phyloP scores from a whole-genome alignment of 2,329 filamentous ascomycete genomes.

The Pezicula neosporulosa region DNA sequence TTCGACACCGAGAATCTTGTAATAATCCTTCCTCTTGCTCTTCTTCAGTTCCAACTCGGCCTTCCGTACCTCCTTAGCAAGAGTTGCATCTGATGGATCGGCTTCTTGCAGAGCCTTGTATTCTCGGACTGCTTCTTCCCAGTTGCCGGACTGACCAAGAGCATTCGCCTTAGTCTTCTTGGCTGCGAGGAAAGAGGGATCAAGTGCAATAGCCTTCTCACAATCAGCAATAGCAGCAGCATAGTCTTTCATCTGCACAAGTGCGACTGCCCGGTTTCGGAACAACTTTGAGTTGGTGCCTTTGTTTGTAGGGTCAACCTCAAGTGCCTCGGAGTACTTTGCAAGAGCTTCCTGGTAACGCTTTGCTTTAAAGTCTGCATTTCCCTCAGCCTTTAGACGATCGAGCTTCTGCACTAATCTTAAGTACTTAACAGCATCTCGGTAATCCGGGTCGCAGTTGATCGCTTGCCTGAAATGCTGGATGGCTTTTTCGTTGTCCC shows the following conservation, averaged over 20 bases:
- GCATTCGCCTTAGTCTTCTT: conserved; percentile 93
- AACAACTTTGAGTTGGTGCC: conserved; percentile 92
- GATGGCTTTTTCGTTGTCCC: conserved; percentile 92
- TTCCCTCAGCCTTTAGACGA: conserved; percentile 91
- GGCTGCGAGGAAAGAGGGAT: conserved; percentile 84
- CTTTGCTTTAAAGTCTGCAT: conserved; percentile 82
- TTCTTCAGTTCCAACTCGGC: conserved; percentile 97
- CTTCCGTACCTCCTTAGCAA: conserved; percentile 80
- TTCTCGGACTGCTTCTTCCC: conserved; percentile 88
- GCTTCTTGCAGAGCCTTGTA: conserved; percentile 83
- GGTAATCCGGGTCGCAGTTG: conserved; percentile 87
- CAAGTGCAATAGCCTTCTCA: conserved; percentile 76
- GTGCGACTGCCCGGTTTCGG: conserved; percentile 87
- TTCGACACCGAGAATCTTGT: conserved; percentile 88
- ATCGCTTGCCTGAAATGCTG: conserved; percentile 89
- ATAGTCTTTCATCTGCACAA: conserved; percentile 80
- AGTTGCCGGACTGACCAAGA: conserved; percentile 77
- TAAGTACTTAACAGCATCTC: conserved; percentile 82
- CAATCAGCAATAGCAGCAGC: conserved; percentile 81
- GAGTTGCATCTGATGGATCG: conserved; percentile 75
- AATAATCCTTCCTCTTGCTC: conserved; percentile 95
- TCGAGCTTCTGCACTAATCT: conserved; percentile 89
- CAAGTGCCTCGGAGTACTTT: conserved; percentile 78
- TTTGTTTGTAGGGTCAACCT: conserved; percentile 83
- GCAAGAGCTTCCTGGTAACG: conserved; percentile 78